These are phyloP conservation scores for Acacia pycnantha DNA, from an alignment of 331 rosid species.

Conservation along the genomic window DNA sequence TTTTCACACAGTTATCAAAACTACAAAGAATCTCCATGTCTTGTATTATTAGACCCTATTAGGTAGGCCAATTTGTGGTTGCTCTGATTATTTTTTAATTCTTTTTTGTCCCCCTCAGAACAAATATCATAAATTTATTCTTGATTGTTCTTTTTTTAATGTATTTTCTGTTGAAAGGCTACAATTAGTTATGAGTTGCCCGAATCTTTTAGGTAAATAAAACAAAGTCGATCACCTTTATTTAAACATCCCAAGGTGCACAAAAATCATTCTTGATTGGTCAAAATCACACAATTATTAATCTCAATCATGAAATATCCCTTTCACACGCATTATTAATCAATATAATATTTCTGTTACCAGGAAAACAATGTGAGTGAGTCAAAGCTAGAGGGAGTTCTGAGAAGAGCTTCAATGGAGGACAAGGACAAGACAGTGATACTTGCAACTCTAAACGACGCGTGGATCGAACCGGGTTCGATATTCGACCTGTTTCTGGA, in stretches of 20 bases:
- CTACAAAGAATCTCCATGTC: not conserved
- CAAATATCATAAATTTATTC: no score
- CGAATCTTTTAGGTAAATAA: not conserved
- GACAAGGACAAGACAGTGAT: slow-evolving; percentile 60
- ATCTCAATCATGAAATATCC: not conserved
- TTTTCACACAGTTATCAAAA: not conserved
- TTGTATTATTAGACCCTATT: not conserved
- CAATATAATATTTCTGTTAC: not conserved
- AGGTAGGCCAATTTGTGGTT: not conserved
- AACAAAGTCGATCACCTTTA: not conserved
- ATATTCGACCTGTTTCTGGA: slow-evolving; percentile 73
- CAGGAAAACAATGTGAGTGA: not conserved
- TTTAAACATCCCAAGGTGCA: not conserved
- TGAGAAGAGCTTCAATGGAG: slow-evolving; percentile 59
- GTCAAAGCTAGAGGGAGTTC: slow-evolving; percentile 31
- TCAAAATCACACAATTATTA: not conserved
- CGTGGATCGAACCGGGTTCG: slow-evolving; percentile 85
- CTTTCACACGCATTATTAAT: not conserved
- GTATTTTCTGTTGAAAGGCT: not conserved
- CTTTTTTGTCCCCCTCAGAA: no score
- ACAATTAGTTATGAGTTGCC: not conserved
- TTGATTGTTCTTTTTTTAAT: not conserved
- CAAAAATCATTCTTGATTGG: not conserved
- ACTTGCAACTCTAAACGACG: slow-evolving; percentile 77
- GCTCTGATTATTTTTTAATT: not conserved